Evolutionary conservation across 768 basidiomycete genomes (phyloP), one percentile per base, ranked within the genome.

Genomic region (Polyporus arcularius): DNA sequence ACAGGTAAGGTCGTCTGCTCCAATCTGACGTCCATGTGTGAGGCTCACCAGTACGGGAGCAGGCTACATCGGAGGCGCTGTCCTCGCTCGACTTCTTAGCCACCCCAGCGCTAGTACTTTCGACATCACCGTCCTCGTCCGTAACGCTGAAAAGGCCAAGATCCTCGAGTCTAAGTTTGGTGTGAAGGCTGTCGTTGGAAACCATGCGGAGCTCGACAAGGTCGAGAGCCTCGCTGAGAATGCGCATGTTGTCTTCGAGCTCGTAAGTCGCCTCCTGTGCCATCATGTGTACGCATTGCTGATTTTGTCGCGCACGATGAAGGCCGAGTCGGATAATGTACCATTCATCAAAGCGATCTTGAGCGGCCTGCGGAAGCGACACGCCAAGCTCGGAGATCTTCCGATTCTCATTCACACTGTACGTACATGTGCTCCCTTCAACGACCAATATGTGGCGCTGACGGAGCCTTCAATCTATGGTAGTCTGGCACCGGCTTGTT

Each of bases 381-480:
- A 78, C 49, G 73, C 77, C 35, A 67, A 62, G 18, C 80, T 80
- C 1, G 80, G 82, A 3, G 73, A 68, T 3, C 68, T 70, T 2
- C 78, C 85, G 7, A 76, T 78, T 55, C 75, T 85, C 7, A 87
- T 90, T 14, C 84, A 90, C 65, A 87, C 86, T 0, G 88, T 85
- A 65, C 65, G 85, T 71, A 3, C 5, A 6, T 35, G 40, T 14
- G 18, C 42, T 2, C 30, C 28, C 21, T 30, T n/a, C 16, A 16
- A 45, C 30, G 8, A 41, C 8, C 1, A 7, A 14, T 2, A 42
- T 6, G 6, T 6, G 3, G n/a, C 8, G 4, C 14, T 21, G 3
- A 39, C 2, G 14, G 3, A 9, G 8, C 7, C 35, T 43, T 28
- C 40, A 9, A 6, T 21, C 2, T 5, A 9, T 2, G 12, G 1